Conservation (phyloP, 2,329 filamentous ascomycete genomes). For the Nakataea oryzae region DNA sequence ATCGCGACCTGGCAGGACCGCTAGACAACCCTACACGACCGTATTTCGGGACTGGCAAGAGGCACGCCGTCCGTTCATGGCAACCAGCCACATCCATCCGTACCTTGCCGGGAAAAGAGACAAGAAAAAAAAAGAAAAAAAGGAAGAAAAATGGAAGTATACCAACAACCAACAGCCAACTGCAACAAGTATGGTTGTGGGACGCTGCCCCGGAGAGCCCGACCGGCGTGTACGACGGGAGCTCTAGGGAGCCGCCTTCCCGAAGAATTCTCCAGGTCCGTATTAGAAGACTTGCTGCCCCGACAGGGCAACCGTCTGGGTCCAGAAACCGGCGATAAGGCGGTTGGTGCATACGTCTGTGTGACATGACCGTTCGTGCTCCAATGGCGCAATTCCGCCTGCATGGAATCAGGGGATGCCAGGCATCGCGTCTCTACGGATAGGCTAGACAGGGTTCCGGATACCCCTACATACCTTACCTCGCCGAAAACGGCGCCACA, state of each 20-base stretch:
- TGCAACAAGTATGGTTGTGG: no score
- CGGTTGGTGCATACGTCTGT: neutral
- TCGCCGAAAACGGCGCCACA: neutral
- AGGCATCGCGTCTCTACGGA: neutral
- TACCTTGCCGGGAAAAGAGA: neutral
- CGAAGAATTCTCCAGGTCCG: neutral
- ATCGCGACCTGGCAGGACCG: neutral
- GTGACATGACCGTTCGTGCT: neutral
- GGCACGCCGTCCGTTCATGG: neutral
- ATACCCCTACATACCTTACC: neutral
- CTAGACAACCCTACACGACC: no score
- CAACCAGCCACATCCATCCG: neutral
- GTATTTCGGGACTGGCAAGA: no score
- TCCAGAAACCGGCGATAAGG: neutral
- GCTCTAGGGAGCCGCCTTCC: neutral
- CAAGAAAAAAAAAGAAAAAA: neutral
- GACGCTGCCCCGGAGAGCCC: neutral
- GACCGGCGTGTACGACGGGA: neutral
- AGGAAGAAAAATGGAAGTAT: neutral
- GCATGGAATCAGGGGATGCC: neutral
- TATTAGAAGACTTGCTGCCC: neutral
- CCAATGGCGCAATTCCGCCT: neutral
- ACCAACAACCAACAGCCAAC: neutral
- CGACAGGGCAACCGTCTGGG: neutral
- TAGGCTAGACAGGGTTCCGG: neutral